Evolutionary conservation across 208 protist genomes (phyloP), one percentile per base, ranked within the genome.

Genomic region (Phytomonas sp.): DNA sequence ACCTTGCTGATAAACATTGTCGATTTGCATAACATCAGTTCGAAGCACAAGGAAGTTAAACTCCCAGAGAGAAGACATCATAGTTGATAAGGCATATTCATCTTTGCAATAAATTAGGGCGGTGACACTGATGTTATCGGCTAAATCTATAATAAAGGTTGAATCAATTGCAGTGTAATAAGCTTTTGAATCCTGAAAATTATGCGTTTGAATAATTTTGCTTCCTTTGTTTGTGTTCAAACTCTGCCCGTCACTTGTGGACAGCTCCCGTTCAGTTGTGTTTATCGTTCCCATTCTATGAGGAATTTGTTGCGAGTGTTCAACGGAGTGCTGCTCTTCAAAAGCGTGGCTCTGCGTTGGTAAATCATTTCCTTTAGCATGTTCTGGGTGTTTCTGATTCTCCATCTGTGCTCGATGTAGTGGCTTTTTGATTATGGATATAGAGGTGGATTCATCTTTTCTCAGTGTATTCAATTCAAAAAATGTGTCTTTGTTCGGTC

Each of bases 41-140:
- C 80, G 71, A 23, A 88, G 49, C 31, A 93, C 59, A 65, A 86
- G 73, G 68, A 89, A 89, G 60, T 86, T 87, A 37, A 73, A 71
- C 11, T 67, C 74, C 88, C 88, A 93, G 32, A 93, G 71, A 23
- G 71, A 67, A 29, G 42, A 33, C 32, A 79, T 74, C 1, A 93
- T 40, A 62, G 63, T 60, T 3, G 79, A 62, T 14, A 78, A 71
- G 23, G 83, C 14, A 32, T 40, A n/a, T 31, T 60, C 36, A 42
- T 78, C 66, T 30, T 34, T 63, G 67, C 78, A 84, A 69, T 84
- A 93, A 4, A 93, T 52, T 29, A 93, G 77, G 2, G 81, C 83
- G 0, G 79, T 91, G 36, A 93, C 70, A 67, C 76, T 82, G 70
- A 83, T 69, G 19, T 74, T 80, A 16, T 83, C 73, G 16, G 72